These are phyloP conservation scores for Helichrysum umbraculigerum DNA, from an alignment of 129 eudicot genomes.

Conservation along the genomic window DNA sequence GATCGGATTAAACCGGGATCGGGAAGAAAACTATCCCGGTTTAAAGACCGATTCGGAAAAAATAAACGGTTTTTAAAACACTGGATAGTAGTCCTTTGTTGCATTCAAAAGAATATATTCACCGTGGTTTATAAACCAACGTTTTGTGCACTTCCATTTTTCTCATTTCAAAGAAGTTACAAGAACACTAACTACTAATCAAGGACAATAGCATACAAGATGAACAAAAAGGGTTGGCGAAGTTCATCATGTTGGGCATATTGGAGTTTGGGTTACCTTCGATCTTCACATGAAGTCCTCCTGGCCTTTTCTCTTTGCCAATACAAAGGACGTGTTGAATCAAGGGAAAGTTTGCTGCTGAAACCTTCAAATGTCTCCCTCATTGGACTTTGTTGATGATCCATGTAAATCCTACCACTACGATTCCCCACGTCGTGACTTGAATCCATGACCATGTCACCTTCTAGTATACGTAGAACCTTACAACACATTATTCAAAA, in stretches of 20 bases:
- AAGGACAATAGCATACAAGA: slow-evolving; percentile 37
- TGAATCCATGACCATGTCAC: slow-evolving; percentile 77
- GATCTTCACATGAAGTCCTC: slow-evolving; percentile 37
- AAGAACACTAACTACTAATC: slow-evolving; percentile 28
- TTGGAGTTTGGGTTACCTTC: slow-evolving; percentile 24
- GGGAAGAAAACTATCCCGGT: too few species aligned
- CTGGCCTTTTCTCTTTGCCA: slow-evolving; percentile 53
- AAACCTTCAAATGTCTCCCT: slow-evolving; percentile 43
- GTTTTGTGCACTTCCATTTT: slow-evolving; percentile 8
- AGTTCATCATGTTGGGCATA: background rate
- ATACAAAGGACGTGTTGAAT: slow-evolving; percentile 37
- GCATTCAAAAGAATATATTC: slow-evolving; percentile 13
- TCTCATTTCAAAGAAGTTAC: slow-evolving; percentile 11
- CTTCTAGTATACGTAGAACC: slow-evolving; percentile 95
- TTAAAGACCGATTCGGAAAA: too few species aligned
- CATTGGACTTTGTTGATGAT: slow-evolving; percentile 42
- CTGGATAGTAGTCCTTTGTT: background rate
- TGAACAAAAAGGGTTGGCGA: slow-evolving; percentile 10
- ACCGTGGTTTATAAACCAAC: slow-evolving; percentile 4
- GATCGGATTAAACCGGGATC: too few species aligned
- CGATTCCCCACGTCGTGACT: slow-evolving; percentile 61
- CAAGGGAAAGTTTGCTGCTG: slow-evolving; percentile 42
- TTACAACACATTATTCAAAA: slow-evolving; percentile 16
- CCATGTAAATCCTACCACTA: slow-evolving; percentile 65
- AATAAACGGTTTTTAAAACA: too few species aligned